Evolutionary conservation across 495 filamentous ascomycete species (phyloP), one percentile per base, ranked within the genome.

Genomic region (Podospora australis): DNA sequence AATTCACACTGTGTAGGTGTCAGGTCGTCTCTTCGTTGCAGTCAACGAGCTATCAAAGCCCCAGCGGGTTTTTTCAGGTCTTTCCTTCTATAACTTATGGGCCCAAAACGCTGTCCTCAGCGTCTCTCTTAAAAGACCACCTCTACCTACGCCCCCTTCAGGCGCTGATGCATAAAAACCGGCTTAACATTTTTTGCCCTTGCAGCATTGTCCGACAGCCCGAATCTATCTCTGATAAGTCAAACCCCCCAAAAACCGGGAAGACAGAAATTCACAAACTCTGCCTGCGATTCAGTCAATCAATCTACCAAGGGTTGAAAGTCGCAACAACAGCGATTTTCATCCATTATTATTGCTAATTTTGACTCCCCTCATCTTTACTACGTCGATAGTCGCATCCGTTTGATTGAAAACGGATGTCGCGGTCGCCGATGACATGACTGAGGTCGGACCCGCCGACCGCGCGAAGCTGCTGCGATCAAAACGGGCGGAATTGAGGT

Each of bases 251-350:
- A 44, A 41, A 53, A 52, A 48, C 16, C 48, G 46, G 48, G 45
- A 51, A 30, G 43, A 58, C 53, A 60, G 60, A 63, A 58, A 60
- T 65, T 65, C 63, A 63, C 51, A 53, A 41, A 49, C 50, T 55
- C 49, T 44, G 46, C 45, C 54, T 47, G 56, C 50, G 41, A 43
- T 42, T 43, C 25, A 35, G 32, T 46, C 48, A 55, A 35, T 59
- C 58, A 62, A 60, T 58, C 54, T 54, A 55, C 32, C 45, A 43
- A 56, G 60, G 42, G 54, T 55, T 40, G 68, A 40, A 72, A 64
- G 50, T 82, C 76, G 48, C 82, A 81, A 56, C 81, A 79, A 86
- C 85, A 88, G 59, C 89, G 80, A 41, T 64, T 77, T 81, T 59
- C 72, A 81, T 85, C 80, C 53, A 44, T 61, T 66, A 44, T 50